Evolutionary conservation across 345 rosid species (phyloP).

Genomic region (Acer campestre): DNA sequence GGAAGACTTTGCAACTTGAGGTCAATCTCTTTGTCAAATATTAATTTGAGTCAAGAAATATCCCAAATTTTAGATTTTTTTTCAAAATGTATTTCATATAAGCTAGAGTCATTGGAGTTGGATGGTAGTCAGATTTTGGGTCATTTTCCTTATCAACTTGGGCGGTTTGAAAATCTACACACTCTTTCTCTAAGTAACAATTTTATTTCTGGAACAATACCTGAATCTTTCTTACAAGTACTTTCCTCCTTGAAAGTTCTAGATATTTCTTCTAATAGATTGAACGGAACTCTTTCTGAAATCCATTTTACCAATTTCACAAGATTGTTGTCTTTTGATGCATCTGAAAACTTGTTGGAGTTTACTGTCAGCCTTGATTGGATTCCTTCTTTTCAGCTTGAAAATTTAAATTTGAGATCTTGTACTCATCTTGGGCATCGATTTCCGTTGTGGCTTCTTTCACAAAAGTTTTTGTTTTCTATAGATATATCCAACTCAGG

Average conservation of each 20-base stretch:
- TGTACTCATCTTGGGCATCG: slow-evolving; percentile 23
- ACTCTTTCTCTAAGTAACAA: not conserved
- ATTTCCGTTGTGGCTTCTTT: slow-evolving; percentile 36
- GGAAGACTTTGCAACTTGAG: not conserved
- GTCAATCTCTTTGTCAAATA: not conserved
- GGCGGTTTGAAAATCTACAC: not conserved
- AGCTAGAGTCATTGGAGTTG: not conserved
- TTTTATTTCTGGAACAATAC: not conserved
- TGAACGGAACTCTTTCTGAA: slow-evolving; percentile 11
- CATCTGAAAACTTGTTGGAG: slow-evolving; percentile 22
- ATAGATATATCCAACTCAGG: slow-evolving; percentile 32
- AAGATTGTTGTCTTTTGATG: slow-evolving; percentile 9
- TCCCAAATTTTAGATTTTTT: not conserved
- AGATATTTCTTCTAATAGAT: not conserved
- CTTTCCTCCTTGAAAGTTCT: not conserved
- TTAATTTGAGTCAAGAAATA: not conserved
- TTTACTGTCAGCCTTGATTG: slow-evolving; percentile 28
- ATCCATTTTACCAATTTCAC: slow-evolving; percentile 30
- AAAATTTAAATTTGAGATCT: slow-evolving; percentile 13
- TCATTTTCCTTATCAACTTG: not conserved
- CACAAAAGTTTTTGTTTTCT: not conserved
- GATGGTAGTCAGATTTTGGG: not conserved
- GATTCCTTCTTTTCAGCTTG: slow-evolving; percentile 34
- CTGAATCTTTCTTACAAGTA: no score
- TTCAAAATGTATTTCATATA: not conserved